Evolutionary conservation across 1,139 yeast species (phyloP), one percentile per base, ranked within the genome.

Genomic region (Candida frijolesensis): DNA sequence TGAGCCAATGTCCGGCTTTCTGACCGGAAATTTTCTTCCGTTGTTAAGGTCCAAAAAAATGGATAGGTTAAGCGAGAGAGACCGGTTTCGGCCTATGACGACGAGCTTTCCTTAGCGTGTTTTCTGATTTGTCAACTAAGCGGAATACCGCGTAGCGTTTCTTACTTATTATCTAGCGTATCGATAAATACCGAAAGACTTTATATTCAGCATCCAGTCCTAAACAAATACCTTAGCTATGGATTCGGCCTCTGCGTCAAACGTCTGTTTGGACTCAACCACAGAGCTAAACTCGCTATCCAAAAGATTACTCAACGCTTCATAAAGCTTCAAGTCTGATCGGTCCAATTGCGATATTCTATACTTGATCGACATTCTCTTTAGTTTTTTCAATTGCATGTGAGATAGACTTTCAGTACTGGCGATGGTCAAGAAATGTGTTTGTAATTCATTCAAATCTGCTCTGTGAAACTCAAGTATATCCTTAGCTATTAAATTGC

Each of bases 281-380:
- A 29, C 18, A 16, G 35, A 11, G 16, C 16, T 14, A 15, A 62
- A 51, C 11, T 59, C 45, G 8, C 51, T 54, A 33, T 62, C 66
- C 44, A 70, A 50, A 1, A 60, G 55, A 47, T 57, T 58, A 15
- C 65, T 51, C 37, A 63, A 52, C 10, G 64, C 56, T 18, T 29
- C 38, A 18, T 25, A 14, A 15, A 22, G 46, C 12, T 33, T 37
- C 7, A 37, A 40, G 18, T 42, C 46, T 9, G 45, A 46, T 11
- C 57, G 50, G 4, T 60, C 57, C 19, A 66, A 53, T 1, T 54
- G 52, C 51, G 66, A 66, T 3, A 72, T 45, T 50, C 66, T 67
- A 57, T 65, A 60, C 52, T 66, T 70, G 44, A 68, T 63, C 1
- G 77, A 70, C 10, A 72, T 50, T 47, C 60, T 64, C 53, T 71